Evolutionary conservation across 2,329 filamentous ascomycete species (phyloP).

Genomic region (Fusarium humuli): DNA sequence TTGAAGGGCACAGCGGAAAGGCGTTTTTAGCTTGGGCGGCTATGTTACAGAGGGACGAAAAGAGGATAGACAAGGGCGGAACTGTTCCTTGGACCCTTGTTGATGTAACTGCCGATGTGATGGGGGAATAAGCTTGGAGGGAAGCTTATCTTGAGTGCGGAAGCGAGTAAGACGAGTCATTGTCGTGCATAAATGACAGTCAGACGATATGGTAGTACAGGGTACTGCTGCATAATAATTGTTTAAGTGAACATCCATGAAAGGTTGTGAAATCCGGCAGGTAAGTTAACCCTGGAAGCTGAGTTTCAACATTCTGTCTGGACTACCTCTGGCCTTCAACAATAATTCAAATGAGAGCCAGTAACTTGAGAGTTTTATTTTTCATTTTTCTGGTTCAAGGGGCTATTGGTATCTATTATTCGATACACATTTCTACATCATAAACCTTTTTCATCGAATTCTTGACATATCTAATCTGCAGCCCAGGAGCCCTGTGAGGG

Average conservation of each 20-base stretch:
- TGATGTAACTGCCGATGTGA: slow-evolving; percentile 3
- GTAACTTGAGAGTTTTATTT: not conserved
- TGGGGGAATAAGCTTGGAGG: slow-evolving; percentile 17
- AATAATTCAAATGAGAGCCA: no score
- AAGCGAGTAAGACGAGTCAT: not conserved
- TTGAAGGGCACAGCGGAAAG: not conserved
- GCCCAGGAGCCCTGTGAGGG: not conserved
- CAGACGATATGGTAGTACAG: no score
- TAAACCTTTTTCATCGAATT: not conserved
- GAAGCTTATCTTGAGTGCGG: slow-evolving; percentile 17
- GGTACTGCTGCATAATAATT: not conserved
- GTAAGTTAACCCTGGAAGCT: not conserved
- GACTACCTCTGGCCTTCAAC: not conserved
- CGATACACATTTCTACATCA: not conserved
- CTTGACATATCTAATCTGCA: not conserved
- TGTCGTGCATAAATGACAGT: not conserved
- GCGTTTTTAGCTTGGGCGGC: slow-evolving; percentile 27
- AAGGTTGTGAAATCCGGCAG: not conserved
- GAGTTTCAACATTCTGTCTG: not conserved
- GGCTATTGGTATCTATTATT: not conserved
- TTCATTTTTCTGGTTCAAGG: not conserved
- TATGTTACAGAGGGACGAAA: slow-evolving; percentile 5
- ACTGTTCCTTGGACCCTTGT: not conserved
- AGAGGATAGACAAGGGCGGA: not conserved
- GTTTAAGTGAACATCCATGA: not conserved